Base-by-base conservation (phyloP, 1,284 basidiomycete genomes). In the Porogramme epimiltina region DNA sequence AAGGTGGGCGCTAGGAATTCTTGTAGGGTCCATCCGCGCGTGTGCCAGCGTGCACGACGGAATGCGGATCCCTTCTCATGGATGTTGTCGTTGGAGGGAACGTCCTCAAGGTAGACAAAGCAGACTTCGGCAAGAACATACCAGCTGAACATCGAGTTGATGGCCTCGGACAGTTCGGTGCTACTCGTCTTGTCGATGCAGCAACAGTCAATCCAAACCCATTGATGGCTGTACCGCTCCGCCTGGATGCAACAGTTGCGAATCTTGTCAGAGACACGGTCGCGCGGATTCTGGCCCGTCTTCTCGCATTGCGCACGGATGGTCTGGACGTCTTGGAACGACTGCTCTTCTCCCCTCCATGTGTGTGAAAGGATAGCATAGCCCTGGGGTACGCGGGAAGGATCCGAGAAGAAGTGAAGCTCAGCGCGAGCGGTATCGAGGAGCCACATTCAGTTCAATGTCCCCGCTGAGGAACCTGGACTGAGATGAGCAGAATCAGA, bases 181-280 rank as follows among this genome's bases (percentile, higher is more conserved):
- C 47, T 49, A 40, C 40, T 42, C 22, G 39, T 42, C 40, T 49
- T 49, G 41, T 49, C 47, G 34, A 49, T 49, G 47, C 47, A 49
- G 47, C 41, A 49, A 2, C 31, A 42, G 33, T 49, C 47, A 22
- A 49, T 49, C 47, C 47, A 49, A 1, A 31, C 31, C 47, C 47
- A 42, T 23, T 34, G 18, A 40, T 42, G 42, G 16, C 47, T 31
- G 33, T 49, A 25, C 11, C 11, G 4, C 33, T 49, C 31, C n/a
- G 47, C 47, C 13, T 33, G 18, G n/a, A 25, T n/a, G 34, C 46
- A 47, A 26, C 37, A 47, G n/a, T 16, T 15, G 18, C 38, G 4
- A 25, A 47, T 47, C 19, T 47, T 47, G n/a, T 3, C 11, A 4
- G 24, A 28, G 10, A 40, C 45, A 37, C 20, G 38, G 16, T n/a